Evolutionary conservation across 495 filamentous ascomycete genomes (phyloP).

Genomic region (Cetradonia linearis): DNA sequence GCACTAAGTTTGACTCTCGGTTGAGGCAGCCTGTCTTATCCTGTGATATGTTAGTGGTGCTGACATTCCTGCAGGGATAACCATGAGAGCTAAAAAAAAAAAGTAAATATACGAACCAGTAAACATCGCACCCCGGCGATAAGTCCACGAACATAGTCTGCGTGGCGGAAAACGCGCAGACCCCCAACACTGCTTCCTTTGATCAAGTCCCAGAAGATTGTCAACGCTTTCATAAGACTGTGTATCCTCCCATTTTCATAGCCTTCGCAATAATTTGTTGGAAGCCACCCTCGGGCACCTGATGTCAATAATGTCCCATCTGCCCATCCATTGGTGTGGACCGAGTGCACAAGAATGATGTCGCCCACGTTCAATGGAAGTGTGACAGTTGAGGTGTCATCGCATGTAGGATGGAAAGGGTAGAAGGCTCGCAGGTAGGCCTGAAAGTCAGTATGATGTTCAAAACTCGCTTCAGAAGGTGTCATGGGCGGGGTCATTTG

Average conservation of each 20-base stretch:
- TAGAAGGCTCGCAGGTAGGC: conserved; percentile 96
- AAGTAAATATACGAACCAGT: conserved; percentile 60
- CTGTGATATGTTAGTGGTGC: conserved; percentile 36
- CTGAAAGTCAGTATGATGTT: conserved; percentile 63
- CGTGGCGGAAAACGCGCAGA: conserved; percentile 66
- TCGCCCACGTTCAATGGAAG: conserved; percentile 82
- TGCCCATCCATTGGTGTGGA: conserved; percentile 98
- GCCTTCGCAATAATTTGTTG: conserved; percentile 95
- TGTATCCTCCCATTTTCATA: conserved; percentile 83
- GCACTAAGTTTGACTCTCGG: conserved; percentile 63
- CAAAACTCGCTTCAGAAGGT: conserved; percentile 51
- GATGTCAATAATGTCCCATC: conserved; percentile 89
- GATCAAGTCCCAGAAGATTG: conserved; percentile 88
- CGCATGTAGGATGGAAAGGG: conserved; percentile 71
- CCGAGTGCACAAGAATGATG: conserved; percentile 87
- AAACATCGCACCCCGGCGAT: conserved; percentile 88
- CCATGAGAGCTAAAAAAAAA: neutral
- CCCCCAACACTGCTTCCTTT: conserved; percentile 54
- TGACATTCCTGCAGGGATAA: conserved; percentile 15
- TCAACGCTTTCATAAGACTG: conserved; percentile 72
- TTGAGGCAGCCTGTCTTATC: conserved; percentile 83
- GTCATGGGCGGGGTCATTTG: conserved; percentile 68
- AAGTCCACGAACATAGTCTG: conserved; percentile 82
- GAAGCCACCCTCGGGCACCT: conserved; percentile 88
- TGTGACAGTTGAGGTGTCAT: conserved; percentile 72